A percentile compares a stretch with the other conserved stretches of the same genome.
These are phyloP conservation scores for Trametes pubescens DNA, from an alignment of 1,284 basidiomycete species.

Conservation along the genomic window DNA sequence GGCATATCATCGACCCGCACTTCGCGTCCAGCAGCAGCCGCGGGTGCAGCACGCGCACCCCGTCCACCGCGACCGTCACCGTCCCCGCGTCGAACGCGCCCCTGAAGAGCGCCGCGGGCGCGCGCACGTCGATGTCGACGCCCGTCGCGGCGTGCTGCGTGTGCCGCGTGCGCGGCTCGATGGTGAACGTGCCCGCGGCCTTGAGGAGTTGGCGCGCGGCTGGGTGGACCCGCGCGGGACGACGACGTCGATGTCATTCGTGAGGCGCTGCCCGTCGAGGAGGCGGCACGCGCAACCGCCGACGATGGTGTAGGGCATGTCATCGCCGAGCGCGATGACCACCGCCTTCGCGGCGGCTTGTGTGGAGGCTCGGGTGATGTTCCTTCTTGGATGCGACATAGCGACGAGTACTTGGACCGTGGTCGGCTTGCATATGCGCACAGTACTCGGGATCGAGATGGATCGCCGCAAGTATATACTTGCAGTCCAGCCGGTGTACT, in stretches of 20 bases:
- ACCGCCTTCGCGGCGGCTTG: not conserved
- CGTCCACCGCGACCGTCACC: conserved; percentile 1
- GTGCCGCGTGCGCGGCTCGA: conserved; percentile 4
- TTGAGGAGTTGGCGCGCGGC: conserved; percentile 2
- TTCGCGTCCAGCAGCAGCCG: conserved; percentile 8
- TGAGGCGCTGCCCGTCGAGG: conserved; percentile 3
- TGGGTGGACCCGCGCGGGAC: not conserved
- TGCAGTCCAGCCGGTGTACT: too few species aligned
- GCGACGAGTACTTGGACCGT: too few species aligned
- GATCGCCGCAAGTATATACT: too few species aligned
- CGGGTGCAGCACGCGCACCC: conserved; percentile 16
- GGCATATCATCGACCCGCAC: conserved; percentile 5
- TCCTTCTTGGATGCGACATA: too few species aligned
- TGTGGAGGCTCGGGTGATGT: not conserved
- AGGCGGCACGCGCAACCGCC: conserved; percentile 9
- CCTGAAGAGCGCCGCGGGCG: conserved; percentile 5
- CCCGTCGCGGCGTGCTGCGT: conserved; percentile 2
- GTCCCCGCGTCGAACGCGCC: conserved; percentile 4
- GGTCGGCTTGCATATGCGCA: too few species aligned
- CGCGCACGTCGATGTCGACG: conserved; percentile 5
- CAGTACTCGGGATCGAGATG: too few species aligned
- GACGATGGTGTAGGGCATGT: conserved; percentile 12
- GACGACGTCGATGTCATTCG: conserved; percentile 19
- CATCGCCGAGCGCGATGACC: not conserved
- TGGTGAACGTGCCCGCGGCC: conserved; percentile 2